Conservation (phyloP, 2,329 filamentous ascomycete species). For the Ploettnerulaceae sp. region DNA sequence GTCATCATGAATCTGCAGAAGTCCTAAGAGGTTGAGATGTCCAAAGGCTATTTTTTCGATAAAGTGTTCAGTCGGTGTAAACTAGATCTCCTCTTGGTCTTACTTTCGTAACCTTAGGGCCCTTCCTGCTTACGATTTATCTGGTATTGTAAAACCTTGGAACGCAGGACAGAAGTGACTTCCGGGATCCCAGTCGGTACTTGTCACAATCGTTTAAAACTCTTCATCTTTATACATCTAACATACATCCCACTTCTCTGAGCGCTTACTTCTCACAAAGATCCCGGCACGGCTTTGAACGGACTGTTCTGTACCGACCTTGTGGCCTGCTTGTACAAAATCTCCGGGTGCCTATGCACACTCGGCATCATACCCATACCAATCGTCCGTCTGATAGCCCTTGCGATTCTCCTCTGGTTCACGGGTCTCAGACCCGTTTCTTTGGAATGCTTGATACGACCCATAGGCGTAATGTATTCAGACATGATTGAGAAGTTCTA, state of each 20-base stretch:
- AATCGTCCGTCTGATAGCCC: slow-evolving; percentile 83
- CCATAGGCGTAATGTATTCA: slow-evolving; percentile 80
- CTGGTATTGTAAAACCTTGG: background rate
- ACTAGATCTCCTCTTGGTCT: too few relatives aligned
- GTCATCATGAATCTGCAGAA: too few relatives aligned
- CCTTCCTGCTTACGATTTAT: too few relatives aligned
- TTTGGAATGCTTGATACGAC: slow-evolving; percentile 72
- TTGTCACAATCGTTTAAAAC: background rate
- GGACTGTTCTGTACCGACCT: slow-evolving; percentile 5
- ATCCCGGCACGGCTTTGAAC: background rate
- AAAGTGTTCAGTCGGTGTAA: too few relatives aligned
- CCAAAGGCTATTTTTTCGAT: too few relatives aligned
- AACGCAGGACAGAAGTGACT: too few relatives aligned
- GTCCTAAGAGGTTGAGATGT: too few relatives aligned
- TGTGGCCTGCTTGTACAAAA: slow-evolving; percentile 43
- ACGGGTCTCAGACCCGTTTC: slow-evolving; percentile 77
- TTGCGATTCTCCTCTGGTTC: slow-evolving; percentile 90
- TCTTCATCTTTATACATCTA: slow-evolving; percentile 1
- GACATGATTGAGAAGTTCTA: slow-evolving; percentile 92
- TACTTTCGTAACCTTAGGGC: too few relatives aligned
- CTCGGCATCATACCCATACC: slow-evolving; percentile 90
- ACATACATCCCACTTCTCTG: slow-evolving; percentile 1
- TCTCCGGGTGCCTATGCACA: slow-evolving; percentile 82
- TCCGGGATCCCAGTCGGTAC: too few relatives aligned
- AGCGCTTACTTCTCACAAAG: background rate